A percentile compares a stretch with the other conserved stretches of the same genome.
Conservation (phyloP, 2,329 filamentous ascomycete species). For the Beauveria scarabaeidicola region DNA sequence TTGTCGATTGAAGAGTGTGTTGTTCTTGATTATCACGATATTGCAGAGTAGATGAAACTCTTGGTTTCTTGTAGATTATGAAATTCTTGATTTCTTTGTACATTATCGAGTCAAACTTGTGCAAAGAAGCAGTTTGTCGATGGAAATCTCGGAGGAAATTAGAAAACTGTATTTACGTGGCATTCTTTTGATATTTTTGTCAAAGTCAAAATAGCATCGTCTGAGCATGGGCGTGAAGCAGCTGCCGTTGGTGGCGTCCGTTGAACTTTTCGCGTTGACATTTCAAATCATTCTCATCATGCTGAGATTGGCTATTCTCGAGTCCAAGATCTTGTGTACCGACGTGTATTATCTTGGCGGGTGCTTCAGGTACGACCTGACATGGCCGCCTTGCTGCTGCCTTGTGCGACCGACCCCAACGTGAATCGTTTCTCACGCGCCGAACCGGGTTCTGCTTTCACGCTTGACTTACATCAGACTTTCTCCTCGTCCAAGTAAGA, state of each 20-base stretch:
- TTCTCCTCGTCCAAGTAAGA: not conserved
- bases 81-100: not conserved
- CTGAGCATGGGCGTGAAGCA: not conserved
- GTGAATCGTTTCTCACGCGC: not conserved
- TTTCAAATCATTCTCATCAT: not conserved
- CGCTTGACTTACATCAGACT: not conserved
- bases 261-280: no score
- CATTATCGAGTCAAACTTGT: not conserved
- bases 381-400: not conserved
- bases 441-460: not conserved
- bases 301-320: no score
- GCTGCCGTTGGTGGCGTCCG: not conserved
- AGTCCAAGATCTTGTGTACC: not conserved
- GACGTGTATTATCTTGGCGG: not conserved
- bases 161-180: no score
- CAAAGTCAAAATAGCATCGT: not conserved
- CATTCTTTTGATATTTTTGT: not conserved
- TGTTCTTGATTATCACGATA: conserved; percentile 7
- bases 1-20: conserved; percentile 8
- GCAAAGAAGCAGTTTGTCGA: no score
- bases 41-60: not conserved
- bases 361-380: not conserved
- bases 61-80: not conserved
- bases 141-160: no score
- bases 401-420: not conserved